Base-by-base conservation (phyloP, 352 stramenopile species). In the Labyrinthula sp. region DNA sequence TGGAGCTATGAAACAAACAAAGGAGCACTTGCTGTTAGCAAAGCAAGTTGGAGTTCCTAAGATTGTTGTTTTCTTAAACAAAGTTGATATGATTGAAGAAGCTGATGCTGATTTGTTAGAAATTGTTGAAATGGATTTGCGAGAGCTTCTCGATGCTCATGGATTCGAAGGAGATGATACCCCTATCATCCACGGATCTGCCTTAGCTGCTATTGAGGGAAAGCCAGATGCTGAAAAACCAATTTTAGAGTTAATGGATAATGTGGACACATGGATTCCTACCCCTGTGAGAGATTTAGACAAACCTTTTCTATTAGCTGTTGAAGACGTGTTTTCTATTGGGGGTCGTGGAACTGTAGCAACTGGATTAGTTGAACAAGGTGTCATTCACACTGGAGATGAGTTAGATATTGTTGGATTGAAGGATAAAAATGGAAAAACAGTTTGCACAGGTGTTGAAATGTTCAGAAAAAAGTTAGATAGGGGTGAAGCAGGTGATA, bases 261-360 rank as follows among this genome's bases (percentile, higher is more conserved):
- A 75, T 21, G 77, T 79, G 24, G 70, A 78, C 41, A 47, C 58
- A 4, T 73, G 78, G 59, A 64, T 67, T 41, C 61, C 58, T 7
- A 20, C 79, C 59, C 81, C 75, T 1, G 57, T 64, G 9, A 71
- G 83, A 43, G 72, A 84, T 43, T 67, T 94, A 29, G 85, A 95
- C 57, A 95, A 95, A 67, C 66, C 75, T 9, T 95, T 95, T 62
- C 67, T 94, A 28, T 90, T 95, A 77, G 80, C 83, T 10, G 67
- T 95, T 31, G 83, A 95, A 64, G 83, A 95, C 63, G 81, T 90
- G 0, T 95, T 94, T 60, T 89, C 71, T 17, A 95, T 95, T 66
- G 70, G 76, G n/a, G 85, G 85, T 37, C 75, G 83, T 64, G 85
- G 85, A 47, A 95, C 85, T n/a, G 85, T 95, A 26, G 82, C 91